phyloP scores from a whole-genome alignment of 306 rosid genomes.

The Erythrophleum fordii region DNA sequence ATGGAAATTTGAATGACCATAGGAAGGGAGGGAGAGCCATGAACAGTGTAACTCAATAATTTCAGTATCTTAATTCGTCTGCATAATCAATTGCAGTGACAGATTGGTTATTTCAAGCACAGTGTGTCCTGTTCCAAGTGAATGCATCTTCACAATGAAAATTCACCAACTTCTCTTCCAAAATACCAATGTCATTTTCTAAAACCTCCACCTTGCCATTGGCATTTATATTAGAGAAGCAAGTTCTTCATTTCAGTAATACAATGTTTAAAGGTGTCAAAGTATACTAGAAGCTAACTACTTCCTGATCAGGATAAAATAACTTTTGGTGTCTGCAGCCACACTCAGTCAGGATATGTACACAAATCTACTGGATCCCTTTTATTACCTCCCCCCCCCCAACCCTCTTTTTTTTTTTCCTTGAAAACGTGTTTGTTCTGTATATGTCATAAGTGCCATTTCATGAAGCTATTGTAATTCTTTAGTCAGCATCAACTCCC shows the following conservation, averaged over 20 bases:
- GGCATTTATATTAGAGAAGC: neutral
- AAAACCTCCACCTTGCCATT: neutral
- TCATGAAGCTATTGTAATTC: constrained; percentile 2
- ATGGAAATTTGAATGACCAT: neutral
- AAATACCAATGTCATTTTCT: neutral
- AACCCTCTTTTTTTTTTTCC: neutral
- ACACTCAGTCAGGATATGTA: constrained; percentile 19
- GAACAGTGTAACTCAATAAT: neutral
- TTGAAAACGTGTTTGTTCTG: neutral
- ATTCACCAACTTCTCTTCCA: neutral
- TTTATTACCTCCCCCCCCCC: neutral
- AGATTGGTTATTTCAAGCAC: neutral
- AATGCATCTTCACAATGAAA: neutral
- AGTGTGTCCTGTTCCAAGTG: neutral
- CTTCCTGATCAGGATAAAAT: neutral
- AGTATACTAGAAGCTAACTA: neutral
- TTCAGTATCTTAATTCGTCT: neutral
- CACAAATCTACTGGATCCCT: neutral
- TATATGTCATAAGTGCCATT: neutral
- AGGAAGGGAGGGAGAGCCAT: neutral
- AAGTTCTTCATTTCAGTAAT: neutral
- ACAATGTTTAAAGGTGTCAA: neutral
- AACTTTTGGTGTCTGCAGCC: neutral
- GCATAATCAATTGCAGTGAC: neutral
- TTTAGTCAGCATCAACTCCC: constrained; percentile 14